Percentiles rank a stretch among this genome's conserved stretches.
Evolutionary conservation across 2,329 filamentous ascomycete species (phyloP).

Genomic region (Podosphaera leucotricha): DNA sequence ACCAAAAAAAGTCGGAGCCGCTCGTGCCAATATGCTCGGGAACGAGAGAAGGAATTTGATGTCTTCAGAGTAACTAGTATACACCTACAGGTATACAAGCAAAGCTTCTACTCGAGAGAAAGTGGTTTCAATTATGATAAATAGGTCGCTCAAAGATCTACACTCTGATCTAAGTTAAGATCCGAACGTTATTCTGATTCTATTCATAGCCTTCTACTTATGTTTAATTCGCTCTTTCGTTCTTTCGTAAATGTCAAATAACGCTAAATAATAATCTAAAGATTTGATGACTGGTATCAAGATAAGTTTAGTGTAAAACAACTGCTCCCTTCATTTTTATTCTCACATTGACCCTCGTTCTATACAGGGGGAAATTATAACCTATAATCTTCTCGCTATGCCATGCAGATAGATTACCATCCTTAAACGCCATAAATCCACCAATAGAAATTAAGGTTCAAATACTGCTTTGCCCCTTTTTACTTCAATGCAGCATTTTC

Average conservation of each 20-base stretch:
- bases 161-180: not conserved
- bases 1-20: too few relatives aligned
- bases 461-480: not conserved
- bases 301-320: not conserved
- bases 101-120: too few relatives aligned
- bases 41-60: too few relatives aligned
- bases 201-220: not conserved
- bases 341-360: not conserved
- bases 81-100: too few relatives aligned
- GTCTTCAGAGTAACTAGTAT: too few relatives aligned
- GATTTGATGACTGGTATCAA: not conserved
- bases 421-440: not conserved
- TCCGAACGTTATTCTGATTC: not conserved
- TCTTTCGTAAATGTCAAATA: not conserved
- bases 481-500: not conserved
- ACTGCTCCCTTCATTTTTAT: not conserved
- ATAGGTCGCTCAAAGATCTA: too few relatives aligned
- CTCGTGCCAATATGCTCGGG: too few relatives aligned
- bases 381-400: not conserved
- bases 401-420: not conserved
- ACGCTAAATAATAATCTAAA: not conserved
- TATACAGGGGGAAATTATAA: not conserved
- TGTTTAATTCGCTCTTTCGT: not conserved
- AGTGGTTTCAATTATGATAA: too few relatives aligned
- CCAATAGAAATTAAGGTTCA: not conserved